A percentile compares a stretch with the other conserved stretches of the same genome.
Evolutionary conservation across 169 alveolate genomes (phyloP).

Genomic region (Plasmodium gonderi): DNA sequence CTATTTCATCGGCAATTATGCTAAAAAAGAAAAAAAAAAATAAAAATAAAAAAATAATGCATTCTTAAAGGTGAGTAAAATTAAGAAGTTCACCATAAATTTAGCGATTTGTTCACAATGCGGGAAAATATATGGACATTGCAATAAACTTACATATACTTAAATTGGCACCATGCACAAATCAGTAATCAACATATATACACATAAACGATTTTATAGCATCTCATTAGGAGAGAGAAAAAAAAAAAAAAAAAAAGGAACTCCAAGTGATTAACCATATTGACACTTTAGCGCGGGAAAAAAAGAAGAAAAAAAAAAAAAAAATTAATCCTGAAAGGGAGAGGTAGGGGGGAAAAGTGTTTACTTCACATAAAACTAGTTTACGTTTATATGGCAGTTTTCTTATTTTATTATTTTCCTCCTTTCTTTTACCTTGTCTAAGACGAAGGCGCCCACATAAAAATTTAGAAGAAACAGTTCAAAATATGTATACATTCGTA

Average conservation of each 20-base stretch:
- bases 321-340: too few relatives aligned
- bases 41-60: conserved; percentile 6
- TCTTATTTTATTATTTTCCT: neutral
- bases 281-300: too few relatives aligned
- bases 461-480: neutral
- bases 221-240: neutral
- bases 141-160: too few relatives aligned
- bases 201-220: neutral
- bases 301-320: too few relatives aligned
- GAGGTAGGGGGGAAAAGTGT: too few relatives aligned
- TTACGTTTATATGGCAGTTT: neutral
- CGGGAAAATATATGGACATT: neutral
- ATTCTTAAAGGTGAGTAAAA: neutral
- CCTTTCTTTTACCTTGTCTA: neutral
- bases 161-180: neutral
- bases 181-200: too few relatives aligned
- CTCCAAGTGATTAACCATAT: too few relatives aligned
- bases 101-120: neutral
- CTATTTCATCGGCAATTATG: neutral
- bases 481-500: neutral
- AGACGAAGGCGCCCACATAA: neutral
- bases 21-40: neutral
- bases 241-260: neutral
- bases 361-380: neutral
- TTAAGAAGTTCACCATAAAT: neutral